These are phyloP conservation scores for Naganishia antarctica DNA, from an alignment of 768 basidiomycete species.

Conservation along the genomic window DNA sequence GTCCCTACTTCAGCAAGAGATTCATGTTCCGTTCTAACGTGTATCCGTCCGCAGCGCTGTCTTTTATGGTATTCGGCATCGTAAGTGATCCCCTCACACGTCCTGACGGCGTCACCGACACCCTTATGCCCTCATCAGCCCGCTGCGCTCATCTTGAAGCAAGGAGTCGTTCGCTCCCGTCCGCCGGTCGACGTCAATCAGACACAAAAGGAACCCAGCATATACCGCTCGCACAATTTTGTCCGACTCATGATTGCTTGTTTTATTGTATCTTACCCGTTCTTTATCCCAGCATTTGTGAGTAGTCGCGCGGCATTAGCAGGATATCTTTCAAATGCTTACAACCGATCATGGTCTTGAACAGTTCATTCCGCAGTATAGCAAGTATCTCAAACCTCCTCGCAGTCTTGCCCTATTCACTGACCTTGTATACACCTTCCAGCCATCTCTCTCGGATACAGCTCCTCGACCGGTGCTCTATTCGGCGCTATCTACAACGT, in stretches of 20 bases:
- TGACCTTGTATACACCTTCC: background rate
- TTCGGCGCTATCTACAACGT: conserved; percentile 23
- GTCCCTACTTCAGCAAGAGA: background rate
- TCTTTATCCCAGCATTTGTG: conserved; percentile 26
- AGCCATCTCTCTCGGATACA: conserved; percentile 22
- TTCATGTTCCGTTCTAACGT: background rate
- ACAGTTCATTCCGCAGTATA: conserved; percentile 23
- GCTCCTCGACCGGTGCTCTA: conserved; percentile 9
- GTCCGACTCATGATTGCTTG: conserved; percentile 9
- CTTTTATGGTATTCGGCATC: background rate
- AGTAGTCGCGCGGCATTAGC: background rate
- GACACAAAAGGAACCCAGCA: conserved; percentile 7
- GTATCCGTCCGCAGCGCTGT: conserved; percentile 3
- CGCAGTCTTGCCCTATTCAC: background rate
- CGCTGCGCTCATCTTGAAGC: conserved; percentile 10
- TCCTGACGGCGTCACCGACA: background rate
- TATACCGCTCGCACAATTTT: conserved; percentile 12
- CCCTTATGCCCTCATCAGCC: background rate
- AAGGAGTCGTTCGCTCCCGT: conserved; percentile 6
- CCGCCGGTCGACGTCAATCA: background rate
- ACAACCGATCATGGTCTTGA: background rate
- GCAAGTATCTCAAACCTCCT: background rate
- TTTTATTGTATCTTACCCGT: conserved; percentile 23
- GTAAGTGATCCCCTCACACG: background rate
- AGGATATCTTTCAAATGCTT: background rate